Base-by-base conservation (phyloP, 78 protist genomes). In the Cavenderia fasciculata region DNA sequence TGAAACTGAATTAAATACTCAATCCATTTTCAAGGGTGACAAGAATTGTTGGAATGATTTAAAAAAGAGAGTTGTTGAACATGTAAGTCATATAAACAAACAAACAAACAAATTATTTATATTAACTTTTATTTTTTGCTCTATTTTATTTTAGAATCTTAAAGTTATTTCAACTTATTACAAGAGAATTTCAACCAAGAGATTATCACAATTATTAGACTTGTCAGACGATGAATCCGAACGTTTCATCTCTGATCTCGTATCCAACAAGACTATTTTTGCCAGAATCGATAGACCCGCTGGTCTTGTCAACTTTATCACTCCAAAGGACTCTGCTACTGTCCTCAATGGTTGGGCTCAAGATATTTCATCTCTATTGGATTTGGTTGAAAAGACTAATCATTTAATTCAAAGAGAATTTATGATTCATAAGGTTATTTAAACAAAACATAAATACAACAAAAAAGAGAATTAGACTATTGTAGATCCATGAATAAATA, bases 351-450 rank as follows among this genome's bases (percentile, higher is more conserved):
- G 66, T 10, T 95, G 97, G 97, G 71, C 92, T 36, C 11, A 52
- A 27, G 66, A 95, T 61, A 78, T 94, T 38, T 41, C 85, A 5
- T 38, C 72, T 25, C 68, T 93, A 59, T 77, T 95, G 61, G 78
- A 62, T 74, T 61, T 75, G 31, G 92, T 95, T 61, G 97, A 95
- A 73, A 31, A 62, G 59, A 76, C 94, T 10, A 93, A 95, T 75
- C 97, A 95, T 85, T 86, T 92, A 52, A 94, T 95, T 46, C 97
- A 93, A 76, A 74, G 95, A 61, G 97, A 94, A 51, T 74, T 73
- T 49, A 87, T 87, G 92, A 61, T 84, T 18, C 74, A 91, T 61
- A 91, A 91, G 68, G 78, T 91, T n/a, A 61, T 40, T 40, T 63
- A 63, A 63, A 36, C 8, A 57, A 21, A 57, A 57, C 18, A 18